Percentiles rank a stretch among this genome's conserved stretches.
Evolutionary conservation across 2,329 filamentous ascomycete genomes (phyloP).

Genomic region (Mollisiaceae sp.): DNA sequence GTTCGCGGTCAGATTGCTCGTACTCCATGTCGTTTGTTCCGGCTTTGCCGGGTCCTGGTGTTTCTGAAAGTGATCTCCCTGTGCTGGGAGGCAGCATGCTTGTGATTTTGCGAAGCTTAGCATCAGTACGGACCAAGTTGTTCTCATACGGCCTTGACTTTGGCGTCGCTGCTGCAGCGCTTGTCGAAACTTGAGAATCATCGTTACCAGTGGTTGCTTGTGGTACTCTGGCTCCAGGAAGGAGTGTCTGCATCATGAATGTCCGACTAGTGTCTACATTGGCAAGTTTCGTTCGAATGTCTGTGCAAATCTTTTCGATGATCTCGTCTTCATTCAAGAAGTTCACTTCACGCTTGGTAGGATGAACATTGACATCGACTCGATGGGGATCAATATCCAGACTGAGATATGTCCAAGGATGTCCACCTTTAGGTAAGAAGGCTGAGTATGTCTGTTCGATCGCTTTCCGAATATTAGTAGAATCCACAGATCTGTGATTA

Average conservation of each 20-base stretch:
- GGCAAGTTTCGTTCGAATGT: conserved; percentile 78
- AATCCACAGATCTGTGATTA: conserved; percentile 94
- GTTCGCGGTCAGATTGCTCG: conserved; percentile 71
- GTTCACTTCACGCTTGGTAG: conserved; percentile 95
- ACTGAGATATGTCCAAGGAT: conserved; percentile 91
- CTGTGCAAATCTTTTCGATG: conserved; percentile 80
- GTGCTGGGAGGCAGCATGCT: conserved; percentile 79
- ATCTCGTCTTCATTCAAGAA: conserved; percentile 98
- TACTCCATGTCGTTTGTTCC: conserved; percentile 66
- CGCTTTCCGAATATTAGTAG: conserved; percentile 83
- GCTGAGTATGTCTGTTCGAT: conserved; percentile 87
- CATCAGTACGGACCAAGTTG: conserved; percentile 88
- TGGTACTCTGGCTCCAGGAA: conserved; percentile 66
- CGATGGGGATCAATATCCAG: conserved; percentile 90
- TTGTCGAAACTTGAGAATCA: conserved; percentile 15
- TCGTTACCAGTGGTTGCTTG: conserved; percentile 37
- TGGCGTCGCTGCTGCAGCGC: conserved; percentile 45
- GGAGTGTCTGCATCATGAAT: conserved; percentile 90
- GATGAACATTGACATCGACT: conserved; percentile 97
- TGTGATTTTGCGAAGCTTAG: conserved; percentile 90
- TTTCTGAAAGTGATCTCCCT: conserved; percentile 41
- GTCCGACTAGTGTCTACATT: conserved; percentile 92
- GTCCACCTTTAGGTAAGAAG: conserved; percentile 91
- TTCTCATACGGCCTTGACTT: conserved; percentile 77
- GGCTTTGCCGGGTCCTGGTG: conserved; percentile 29